Evolutionary conservation across 2,329 filamentous ascomycete genomes (phyloP), one percentile per base, ranked within the genome.

Genomic region (Phialemoniopsis sp.): DNA sequence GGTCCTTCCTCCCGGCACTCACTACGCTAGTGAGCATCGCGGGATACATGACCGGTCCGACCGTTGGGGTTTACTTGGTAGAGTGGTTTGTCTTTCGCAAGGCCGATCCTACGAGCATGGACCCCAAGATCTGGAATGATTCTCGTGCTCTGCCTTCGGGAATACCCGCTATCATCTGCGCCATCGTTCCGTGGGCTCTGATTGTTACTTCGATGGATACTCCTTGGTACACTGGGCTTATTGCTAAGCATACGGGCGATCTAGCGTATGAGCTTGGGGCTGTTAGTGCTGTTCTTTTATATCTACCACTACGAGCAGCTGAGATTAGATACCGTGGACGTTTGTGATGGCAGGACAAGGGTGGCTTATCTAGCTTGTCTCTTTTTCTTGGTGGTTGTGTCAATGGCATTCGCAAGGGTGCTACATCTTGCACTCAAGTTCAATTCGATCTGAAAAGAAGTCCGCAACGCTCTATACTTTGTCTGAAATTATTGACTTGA

Each of bases 51-150:
- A 41, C 46, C 15, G 51, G 45, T 12, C 43, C 50, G 4, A 50
- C 46, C 18, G 46, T 51, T 5, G 46, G 46, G 3, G 46, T 46
- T 13, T 51, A 55, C 34, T 34, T 49, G 9, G 42, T 39, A 8
- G 52, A 54, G 35, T 50, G 42, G 17, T 29, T 51, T 5, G 44
- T 43, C 37, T 54, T 55, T 37, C 45, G 49, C 14, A 44, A 43
- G 21, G 47, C 35, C 15, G 43, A 56, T 32, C 43, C 47, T 4
- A 37, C 13, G 12, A 46, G 39, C 32, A 45, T 50, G 15, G 44
- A 51, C 26, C 47, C 47, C 5, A 47, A 40, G 32, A 49, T 50
- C 30, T 55, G 52, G 52, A 43, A 55, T 18, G 38, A 54, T 18
- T 37, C 46, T 7, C 36, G 40, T 3, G 38, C 38, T 12, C 29